A percentile compares a stretch with the other conserved stretches of the same genome.
phyloP scores from a whole-genome alignment of 768 basidiomycete genomes.

The Mycena alexandri region DNA sequence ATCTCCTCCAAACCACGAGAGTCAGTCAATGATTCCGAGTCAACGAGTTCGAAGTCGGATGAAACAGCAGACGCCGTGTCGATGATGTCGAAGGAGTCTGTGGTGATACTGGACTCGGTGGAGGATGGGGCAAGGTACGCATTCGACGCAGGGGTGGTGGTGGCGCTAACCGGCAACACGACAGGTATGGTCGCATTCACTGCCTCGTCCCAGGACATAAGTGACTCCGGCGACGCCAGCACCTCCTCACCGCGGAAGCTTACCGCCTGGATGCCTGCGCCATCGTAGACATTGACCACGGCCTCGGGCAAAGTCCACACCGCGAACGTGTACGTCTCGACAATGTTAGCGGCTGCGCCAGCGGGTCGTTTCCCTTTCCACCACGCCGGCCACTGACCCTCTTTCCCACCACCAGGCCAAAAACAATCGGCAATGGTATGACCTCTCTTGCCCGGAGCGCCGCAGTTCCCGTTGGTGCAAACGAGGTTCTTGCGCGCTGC shows the following conservation, averaged over 20 bases:
- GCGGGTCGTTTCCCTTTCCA: constrained; percentile 24
- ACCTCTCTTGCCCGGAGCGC: neutral
- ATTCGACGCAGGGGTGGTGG: neutral
- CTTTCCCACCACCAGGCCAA: constrained; percentile 33
- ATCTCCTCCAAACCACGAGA: neutral
- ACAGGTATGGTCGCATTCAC: neutral
- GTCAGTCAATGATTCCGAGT: neutral
- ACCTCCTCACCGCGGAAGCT: constrained; percentile 19
- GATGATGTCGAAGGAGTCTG: neutral
- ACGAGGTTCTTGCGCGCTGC: constrained; percentile 18
- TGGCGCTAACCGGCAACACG: neutral
- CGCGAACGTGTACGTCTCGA: neutral
- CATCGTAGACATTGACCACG: constrained; percentile 3
- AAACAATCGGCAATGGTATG: constrained; percentile 25
- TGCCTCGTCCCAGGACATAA: constrained; percentile 23
- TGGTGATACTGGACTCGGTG: too few species aligned
- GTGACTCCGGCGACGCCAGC: constrained; percentile 11
- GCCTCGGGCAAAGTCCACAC: constrained; percentile 19
- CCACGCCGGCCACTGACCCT: constrained; percentile 28
- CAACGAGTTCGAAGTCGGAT: constrained; percentile 5
- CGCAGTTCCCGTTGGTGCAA: constrained; percentile 20
- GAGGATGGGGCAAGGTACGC: neutral
- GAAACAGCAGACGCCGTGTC: neutral
- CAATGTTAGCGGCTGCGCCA: neutral
- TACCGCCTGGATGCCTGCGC: neutral